These are phyloP conservation scores for Beauveria brongniartii DNA, from an alignment of 2,329 filamentous ascomycete species.

Conservation along the genomic window DNA sequence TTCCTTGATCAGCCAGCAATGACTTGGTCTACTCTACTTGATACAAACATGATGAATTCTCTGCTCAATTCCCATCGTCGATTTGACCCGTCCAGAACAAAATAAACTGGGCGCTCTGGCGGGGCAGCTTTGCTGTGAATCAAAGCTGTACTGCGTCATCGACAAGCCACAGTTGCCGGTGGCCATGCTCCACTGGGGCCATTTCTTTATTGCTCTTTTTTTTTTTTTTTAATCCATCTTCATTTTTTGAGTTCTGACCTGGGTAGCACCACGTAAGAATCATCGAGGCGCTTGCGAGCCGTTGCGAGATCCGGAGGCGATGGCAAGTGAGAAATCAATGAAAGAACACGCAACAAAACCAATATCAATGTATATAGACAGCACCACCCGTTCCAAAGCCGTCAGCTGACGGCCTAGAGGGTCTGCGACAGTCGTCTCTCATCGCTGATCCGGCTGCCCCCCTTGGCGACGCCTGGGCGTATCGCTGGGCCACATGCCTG, in stretches of 20 bases:
- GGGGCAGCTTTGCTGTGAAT: conserved; percentile 12
- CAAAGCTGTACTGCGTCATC: conserved; percentile 26
- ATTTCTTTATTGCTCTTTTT: neutral
- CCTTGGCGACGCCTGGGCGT: conserved; percentile 3
- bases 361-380: no score
- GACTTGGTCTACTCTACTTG: neutral
- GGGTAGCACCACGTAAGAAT: no score
- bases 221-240: neutral
- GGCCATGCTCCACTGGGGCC: neutral
- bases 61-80: neutral
- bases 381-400: neutral
- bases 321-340: no score
- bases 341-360: no score
- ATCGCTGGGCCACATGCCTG: conserved; percentile 7
- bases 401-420: neutral
- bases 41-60: neutral
- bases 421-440: neutral
- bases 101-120: neutral
- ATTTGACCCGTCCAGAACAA: neutral
- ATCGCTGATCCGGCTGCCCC: neutral
- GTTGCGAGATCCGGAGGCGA: no score
- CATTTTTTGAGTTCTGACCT: neutral
- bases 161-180: conserved; percentile 16
- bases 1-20: no score
- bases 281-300: no score